These are phyloP conservation scores for Sporothrix brunneoviolacea DNA, from an alignment of 2,329 filamentous ascomycete species.

Conservation along the genomic window DNA sequence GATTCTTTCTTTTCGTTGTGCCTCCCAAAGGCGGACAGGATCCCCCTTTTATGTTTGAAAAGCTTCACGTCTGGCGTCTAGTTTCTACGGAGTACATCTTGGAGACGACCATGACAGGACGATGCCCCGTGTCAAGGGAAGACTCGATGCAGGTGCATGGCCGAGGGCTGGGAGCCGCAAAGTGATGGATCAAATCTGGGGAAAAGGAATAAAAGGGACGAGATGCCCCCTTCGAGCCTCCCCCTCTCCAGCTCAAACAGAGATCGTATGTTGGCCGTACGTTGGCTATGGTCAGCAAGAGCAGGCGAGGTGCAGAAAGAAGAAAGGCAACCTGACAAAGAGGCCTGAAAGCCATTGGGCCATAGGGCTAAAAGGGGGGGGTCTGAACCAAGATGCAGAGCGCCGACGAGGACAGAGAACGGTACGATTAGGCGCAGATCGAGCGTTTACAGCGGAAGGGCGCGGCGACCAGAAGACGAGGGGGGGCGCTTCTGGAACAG, in stretches of 20 bases:
- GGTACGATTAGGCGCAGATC: conserved; percentile 5
- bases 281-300: background rate
- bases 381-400: background rate
- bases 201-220: background rate
- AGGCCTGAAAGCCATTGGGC: background rate
- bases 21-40: background rate
- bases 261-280: conserved; percentile 16
- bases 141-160: no score
- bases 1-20: background rate
- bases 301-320: background rate
- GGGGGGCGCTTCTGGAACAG: background rate
- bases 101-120: background rate
- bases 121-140: no score
- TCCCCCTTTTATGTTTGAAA: conserved; percentile 8
- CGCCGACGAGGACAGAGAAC: background rate
- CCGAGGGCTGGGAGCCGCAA: no score
- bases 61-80: background rate
- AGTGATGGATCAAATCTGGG: conserved; percentile 7
- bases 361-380: background rate
- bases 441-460: background rate
- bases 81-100: no score
- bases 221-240: background rate
- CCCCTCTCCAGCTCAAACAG: conserved; percentile 5
- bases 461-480: no score
- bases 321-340: background rate